Evolutionary conservation across 805 yeast species (phyloP).

Genomic region (Diddensiella transvaalensis): DNA sequence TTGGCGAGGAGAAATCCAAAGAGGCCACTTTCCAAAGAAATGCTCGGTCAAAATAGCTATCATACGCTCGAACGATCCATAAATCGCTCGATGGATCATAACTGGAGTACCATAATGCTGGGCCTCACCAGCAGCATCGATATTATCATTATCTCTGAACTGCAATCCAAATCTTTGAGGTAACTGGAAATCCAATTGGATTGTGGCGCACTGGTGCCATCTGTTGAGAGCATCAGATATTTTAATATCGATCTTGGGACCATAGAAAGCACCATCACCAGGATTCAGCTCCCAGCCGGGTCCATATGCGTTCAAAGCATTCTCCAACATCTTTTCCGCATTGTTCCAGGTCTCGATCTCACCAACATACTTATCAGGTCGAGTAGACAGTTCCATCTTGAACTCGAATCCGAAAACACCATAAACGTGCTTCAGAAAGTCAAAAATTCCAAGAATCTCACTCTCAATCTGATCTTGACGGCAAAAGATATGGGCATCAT

Average conservation of each 20-base stretch:
- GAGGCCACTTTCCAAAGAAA: constrained; percentile 99
- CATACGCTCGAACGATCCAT: constrained; percentile 99
- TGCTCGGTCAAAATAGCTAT: constrained; percentile 97
- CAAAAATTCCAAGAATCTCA: constrained; percentile 50
- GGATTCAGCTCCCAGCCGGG: constrained; percentile 92
- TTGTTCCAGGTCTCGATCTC: constrained; percentile 89
- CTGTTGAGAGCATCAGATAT: constrained; percentile 90
- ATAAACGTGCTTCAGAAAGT: constrained; percentile 78
- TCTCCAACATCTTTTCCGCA: constrained; percentile 82
- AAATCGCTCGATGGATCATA: constrained; percentile 98
- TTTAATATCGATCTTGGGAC: constrained; percentile 97
- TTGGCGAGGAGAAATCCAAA: constrained; percentile 99
- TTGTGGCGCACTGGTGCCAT: constrained; percentile 99
- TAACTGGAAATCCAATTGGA: constrained; percentile 97
- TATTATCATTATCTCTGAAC: constrained; percentile 51
- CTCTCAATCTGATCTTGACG: constrained; percentile 49
- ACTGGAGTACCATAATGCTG: constrained; percentile 77
- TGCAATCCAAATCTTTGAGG: constrained; percentile 91
- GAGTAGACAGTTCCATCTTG: constrained; percentile 93
- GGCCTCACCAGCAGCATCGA: constrained; percentile 29
- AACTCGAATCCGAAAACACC: constrained; percentile 93
- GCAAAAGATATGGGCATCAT: constrained; percentile 98
- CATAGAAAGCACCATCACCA: constrained; percentile 96
- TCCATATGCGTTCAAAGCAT: constrained; percentile 79
- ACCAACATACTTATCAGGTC: constrained; percentile 96